phyloP scores from a whole-genome alignment of 1,284 basidiomycete genomes.

The Boletus sp. region DNA sequence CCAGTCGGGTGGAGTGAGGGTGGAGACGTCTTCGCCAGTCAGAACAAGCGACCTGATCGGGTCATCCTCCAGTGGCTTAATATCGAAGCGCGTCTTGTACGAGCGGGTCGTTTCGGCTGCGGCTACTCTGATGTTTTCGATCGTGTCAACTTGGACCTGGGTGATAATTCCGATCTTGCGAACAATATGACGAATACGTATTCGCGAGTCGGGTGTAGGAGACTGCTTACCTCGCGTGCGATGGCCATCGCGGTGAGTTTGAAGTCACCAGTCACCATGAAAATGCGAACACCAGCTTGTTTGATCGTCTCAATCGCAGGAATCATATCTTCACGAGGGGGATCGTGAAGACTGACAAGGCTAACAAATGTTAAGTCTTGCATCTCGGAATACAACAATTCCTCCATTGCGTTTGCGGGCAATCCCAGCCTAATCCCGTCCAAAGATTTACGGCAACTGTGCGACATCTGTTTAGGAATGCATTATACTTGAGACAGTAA shows the following conservation, averaged over 20 bases:
- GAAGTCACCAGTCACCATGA: conserved; percentile 65
- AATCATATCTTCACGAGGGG: conserved; percentile 59
- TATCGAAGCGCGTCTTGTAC: no score
- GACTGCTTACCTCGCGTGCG: conserved; percentile 38
- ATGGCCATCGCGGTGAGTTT: conserved; percentile 50
- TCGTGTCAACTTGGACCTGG: conserved; percentile 45
- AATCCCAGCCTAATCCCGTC: conserved; percentile 34
- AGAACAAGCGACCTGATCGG: conserved; percentile 44
- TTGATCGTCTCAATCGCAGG: conserved; percentile 49
- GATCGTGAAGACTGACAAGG: conserved; percentile 62
- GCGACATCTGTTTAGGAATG: conserved; percentile 2
- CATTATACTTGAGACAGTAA: no score
- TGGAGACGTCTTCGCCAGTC: conserved; percentile 50
- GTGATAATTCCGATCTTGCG: conserved; percentile 64
- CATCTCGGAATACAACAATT: conserved; percentile 43
- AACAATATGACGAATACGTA: no score
- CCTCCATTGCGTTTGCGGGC: conserved; percentile 44
- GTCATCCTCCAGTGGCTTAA: conserved; percentile 37
- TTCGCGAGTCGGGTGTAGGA: neutral
- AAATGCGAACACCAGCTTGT: conserved; percentile 51
- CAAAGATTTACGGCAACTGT: conserved; percentile 37
- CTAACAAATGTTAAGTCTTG: conserved; percentile 59
- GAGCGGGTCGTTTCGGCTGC: no score
- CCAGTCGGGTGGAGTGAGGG: conserved; percentile 52
- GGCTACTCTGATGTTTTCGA: conserved; percentile 42